Conservation (phyloP, 495 filamentous ascomycete genomes). For the Penicillium bialowiezense region DNA sequence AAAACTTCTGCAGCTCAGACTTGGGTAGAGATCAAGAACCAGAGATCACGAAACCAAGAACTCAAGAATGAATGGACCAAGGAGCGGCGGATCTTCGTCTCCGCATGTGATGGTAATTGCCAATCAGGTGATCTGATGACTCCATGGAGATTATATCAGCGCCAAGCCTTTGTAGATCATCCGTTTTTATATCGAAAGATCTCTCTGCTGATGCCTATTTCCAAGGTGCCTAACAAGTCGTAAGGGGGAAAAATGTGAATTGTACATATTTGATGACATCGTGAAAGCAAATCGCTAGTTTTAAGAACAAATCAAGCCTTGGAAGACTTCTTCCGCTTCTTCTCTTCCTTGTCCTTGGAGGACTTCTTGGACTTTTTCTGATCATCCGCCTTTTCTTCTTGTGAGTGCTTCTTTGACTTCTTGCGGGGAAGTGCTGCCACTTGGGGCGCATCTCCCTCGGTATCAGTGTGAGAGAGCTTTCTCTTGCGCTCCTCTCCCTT, state of each 20-base stretch:
- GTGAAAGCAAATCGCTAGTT: slow-evolving; percentile 20
- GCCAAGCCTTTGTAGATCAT: too few relatives aligned
- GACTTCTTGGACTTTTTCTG: slow-evolving; percentile 43
- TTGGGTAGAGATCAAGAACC: too few relatives aligned
- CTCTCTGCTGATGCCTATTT: too few relatives aligned
- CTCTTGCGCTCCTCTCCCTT: slow-evolving; percentile 40
- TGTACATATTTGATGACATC: slow-evolving; percentile 23
- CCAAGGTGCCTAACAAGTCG: too few relatives aligned
- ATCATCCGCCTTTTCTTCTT: slow-evolving; percentile 18
- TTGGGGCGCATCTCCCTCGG: slow-evolving; percentile 32
- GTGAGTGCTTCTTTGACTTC: slow-evolving; percentile 44
- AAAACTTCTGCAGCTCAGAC: neutral
- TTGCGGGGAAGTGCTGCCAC: slow-evolving; percentile 30
- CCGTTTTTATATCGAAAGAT: too few relatives aligned
- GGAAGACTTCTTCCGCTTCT: slow-evolving; percentile 43
- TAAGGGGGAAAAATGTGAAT: slow-evolving; percentile 8
- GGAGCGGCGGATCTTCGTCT: too few relatives aligned
- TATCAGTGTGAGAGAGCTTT: slow-evolving; percentile 40
- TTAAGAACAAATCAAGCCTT: slow-evolving; percentile 31
- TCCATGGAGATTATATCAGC: neutral
- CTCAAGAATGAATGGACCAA: too few relatives aligned
- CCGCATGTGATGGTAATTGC: neutral
- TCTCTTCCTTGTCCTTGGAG: slow-evolving; percentile 39
- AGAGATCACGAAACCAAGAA: too few relatives aligned
- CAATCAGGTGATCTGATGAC: slow-evolving; percentile 6